Percentiles rank a stretch among this genome's conserved stretches.
Evolutionary conservation across 2,329 filamentous ascomycete species (phyloP).

Genomic region (Monosporascus ibericus): DNA sequence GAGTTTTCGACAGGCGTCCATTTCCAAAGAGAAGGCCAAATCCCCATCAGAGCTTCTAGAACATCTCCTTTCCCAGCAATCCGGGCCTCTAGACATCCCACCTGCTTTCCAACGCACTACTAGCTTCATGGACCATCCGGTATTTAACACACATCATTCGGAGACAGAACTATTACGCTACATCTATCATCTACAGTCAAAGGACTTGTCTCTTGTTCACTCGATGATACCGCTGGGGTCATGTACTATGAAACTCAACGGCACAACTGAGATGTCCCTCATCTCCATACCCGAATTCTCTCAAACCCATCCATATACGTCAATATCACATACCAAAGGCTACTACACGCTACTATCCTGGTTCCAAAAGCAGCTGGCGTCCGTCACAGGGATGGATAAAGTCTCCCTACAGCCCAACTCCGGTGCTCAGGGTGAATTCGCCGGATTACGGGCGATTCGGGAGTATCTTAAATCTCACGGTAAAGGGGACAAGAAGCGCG

Average conservation of each 20-base stretch:
- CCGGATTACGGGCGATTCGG: constrained; percentile 81
- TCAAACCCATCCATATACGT: constrained; percentile 76
- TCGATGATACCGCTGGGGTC: constrained; percentile 97
- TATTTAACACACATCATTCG: constrained; percentile 92
- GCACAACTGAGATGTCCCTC: constrained; percentile 86
- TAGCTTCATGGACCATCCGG: constrained; percentile 75
- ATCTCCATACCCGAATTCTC: constrained; percentile 72
- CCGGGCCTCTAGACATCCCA: constrained; percentile 42
- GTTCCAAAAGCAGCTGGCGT: constrained; percentile 68
- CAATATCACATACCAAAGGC: constrained; percentile 55
- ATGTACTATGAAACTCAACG: constrained; percentile 98
- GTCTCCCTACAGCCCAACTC: constrained; percentile 92
- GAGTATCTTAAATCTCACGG: constrained; percentile 68
- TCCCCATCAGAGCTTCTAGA: constrained; percentile 36
- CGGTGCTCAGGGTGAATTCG: constrained; percentile 91
- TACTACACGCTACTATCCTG: constrained; percentile 66
- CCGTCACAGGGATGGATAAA: constrained; percentile 85
- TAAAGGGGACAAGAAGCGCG: constrained; percentile 62
- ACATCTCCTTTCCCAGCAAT: constrained; percentile 29
- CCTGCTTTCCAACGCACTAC: constrained; percentile 63
- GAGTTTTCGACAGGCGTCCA: constrained; percentile 1
- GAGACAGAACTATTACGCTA: constrained; percentile 93
- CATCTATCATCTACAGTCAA: constrained; percentile 87
- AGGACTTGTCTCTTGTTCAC: constrained; percentile 88
- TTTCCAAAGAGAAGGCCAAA: background rate